Base-by-base conservation (phyloP, 2,329 filamentous ascomycete genomes). In the Aureobasidium sp. region DNA sequence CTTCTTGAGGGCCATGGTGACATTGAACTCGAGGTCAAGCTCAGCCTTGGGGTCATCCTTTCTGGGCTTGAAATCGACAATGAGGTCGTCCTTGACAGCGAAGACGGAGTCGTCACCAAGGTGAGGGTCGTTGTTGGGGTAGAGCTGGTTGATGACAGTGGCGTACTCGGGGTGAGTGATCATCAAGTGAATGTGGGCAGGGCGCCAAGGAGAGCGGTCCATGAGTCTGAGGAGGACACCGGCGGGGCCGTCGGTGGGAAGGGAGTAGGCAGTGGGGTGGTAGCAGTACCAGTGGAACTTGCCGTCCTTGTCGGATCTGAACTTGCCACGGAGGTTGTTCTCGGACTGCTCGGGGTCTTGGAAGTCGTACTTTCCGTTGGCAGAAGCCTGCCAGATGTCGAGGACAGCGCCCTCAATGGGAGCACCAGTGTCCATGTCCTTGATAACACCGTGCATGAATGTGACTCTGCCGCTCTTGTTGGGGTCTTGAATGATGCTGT, bases 291-390 rank as follows among this genome's bases (percentile, higher is more conserved):
- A 87, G 76, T 79, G 82, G 76, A 87, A 89, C 73, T 86, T 81
- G 68, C 88, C 88, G 65, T 90, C 81, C 68, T 82, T 82, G 73
- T 89, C 83, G 66, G 86, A 84, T 68, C 81, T 82, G 79, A 90
- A 90, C 78, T 90, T 90, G 73, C 88, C 88, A 47, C 88, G 83
- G 46, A 90, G 80, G 79, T 91, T 91, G 81, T 90, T 88, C 71
- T 84, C 83, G 55, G 77, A 76, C 79, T 90, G 87, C 62, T 86
- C 82, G 0, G 86, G 87, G 74, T 90, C 88, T 75, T 89, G 86
- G 80, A 88, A 85, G 71, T 89, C 87, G 78, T 89, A 86, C 61
- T 63, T 62, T 51, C 64, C 64, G 41, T 66, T 66, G 73, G 86
- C 80, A 67, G 83, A 87, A 56, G 88, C 87, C 72, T 91, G 86